Evolutionary conservation across 2,329 filamentous ascomycete species (phyloP).

Genomic region (Sporothrix euskadiensis): DNA sequence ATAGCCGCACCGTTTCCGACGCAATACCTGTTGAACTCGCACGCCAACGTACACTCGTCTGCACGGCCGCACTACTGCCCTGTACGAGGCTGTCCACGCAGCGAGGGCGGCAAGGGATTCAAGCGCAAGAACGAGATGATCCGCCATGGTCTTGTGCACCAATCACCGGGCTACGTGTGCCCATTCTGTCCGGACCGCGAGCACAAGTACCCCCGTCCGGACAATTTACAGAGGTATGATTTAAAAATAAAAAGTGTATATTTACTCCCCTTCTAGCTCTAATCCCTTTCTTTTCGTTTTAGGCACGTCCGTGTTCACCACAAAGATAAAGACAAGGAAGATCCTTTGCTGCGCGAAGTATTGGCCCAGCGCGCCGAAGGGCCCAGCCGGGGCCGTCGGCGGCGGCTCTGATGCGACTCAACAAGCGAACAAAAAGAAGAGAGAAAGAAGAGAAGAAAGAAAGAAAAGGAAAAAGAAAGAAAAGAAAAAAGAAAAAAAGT

Average conservation of each 20-base stretch:
- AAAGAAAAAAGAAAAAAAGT: background rate
- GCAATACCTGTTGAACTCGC: constrained; percentile 74
- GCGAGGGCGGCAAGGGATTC: constrained; percentile 66
- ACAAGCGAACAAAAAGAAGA: background rate
- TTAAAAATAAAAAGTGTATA: too few relatives aligned
- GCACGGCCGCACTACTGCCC: constrained; percentile 66
- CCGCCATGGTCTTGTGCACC: constrained; percentile 80
- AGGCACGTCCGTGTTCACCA: constrained; percentile 95
- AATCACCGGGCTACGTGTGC: constrained; percentile 92
- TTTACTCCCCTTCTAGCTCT: constrained; percentile 27
- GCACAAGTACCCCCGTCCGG: constrained; percentile 90
- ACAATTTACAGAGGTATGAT: constrained; percentile 86
- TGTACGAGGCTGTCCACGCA: constrained; percentile 62
- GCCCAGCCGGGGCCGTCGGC: constrained; percentile 72
- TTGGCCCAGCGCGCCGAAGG: constrained; percentile 84
- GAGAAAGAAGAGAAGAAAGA: background rate
- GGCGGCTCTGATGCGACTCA: constrained; percentile 17
- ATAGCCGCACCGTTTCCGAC: constrained; percentile 75
- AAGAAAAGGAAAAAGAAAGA: background rate
- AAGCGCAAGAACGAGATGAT: constrained; percentile 76
- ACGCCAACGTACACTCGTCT: constrained; percentile 70
- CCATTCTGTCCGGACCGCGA: constrained; percentile 93
- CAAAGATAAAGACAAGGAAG: constrained; percentile 84
- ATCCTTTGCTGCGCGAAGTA: constrained; percentile 76
- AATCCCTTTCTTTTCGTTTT: background rate